phyloP scores from a whole-genome alignment of 176 grass and related monocot species.

The Oryza glaberrima region DNA sequence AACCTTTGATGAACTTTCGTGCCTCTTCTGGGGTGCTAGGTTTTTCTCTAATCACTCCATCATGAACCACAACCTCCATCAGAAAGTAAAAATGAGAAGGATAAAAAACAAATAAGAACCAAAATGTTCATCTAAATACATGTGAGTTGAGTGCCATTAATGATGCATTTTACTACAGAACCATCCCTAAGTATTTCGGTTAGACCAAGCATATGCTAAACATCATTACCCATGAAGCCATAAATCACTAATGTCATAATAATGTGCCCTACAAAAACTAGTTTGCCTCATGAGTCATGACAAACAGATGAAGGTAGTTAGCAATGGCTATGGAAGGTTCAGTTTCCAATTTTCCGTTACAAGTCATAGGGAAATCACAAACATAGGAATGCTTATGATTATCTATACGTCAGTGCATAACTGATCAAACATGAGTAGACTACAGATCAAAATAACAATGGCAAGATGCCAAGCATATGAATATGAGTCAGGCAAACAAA shows the following conservation, averaged over 20 bases:
- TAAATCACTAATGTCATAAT: background rate
- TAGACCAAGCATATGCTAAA: background rate
- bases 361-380: background rate
- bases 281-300: background rate
- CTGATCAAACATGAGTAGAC: background rate
- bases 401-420: background rate
- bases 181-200: background rate
- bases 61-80: conserved; percentile 91
- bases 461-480: conserved; percentile 3
- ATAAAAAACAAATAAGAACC: background rate
- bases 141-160: background rate
- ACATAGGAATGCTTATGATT: background rate
- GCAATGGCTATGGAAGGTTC: background rate
- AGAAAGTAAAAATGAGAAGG: conserved; percentile 9
- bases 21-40: conserved; percentile 83
- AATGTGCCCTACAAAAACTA: background rate
- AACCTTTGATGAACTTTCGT: conserved; percentile 86
- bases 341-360: background rate
- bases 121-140: conserved; percentile 15
- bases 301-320: conserved; percentile 10
- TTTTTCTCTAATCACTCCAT: conserved; percentile 95
- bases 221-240: background rate
- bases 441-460: background rate
- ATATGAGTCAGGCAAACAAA: background rate
- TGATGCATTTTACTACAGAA: background rate